These are phyloP conservation scores for Trametes sp. DNA, from an alignment of 1,284 basidiomycete species.

Conservation along the genomic window DNA sequence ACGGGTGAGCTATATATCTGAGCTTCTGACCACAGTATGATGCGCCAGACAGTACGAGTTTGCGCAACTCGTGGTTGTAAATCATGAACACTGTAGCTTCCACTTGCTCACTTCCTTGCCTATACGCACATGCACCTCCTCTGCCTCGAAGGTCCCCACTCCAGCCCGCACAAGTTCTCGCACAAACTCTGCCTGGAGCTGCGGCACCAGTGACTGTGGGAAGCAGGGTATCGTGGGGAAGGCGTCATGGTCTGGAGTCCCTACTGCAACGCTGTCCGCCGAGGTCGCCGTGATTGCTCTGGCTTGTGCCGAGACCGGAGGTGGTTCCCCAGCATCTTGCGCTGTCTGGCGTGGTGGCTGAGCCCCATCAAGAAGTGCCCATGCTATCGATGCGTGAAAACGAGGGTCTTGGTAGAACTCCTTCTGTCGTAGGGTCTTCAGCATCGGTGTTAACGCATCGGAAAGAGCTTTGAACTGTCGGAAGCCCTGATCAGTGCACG, in stretches of 20 bases:
- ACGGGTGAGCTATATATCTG: no score
- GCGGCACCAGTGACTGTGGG: slow-evolving; percentile 54
- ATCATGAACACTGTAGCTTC: slow-evolving; percentile 32
- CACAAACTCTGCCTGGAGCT: slow-evolving; percentile 57
- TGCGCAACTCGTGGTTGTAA: no score
- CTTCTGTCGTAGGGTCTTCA: slow-evolving; percentile 68
- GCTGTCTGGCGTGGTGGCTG: not conserved
- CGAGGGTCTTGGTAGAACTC: slow-evolving; percentile 76
- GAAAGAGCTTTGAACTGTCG: slow-evolving; percentile 62
- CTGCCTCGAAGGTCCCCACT: slow-evolving; percentile 58
- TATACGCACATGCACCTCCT: slow-evolving; percentile 65
- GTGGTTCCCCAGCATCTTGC: not conserved
- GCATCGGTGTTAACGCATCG: slow-evolving; percentile 57
- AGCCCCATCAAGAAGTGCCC: slow-evolving; percentile 63
- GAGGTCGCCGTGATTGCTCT: not conserved
- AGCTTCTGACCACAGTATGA: no score
- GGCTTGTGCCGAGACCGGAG: not conserved
- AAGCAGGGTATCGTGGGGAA: slow-evolving; percentile 61
- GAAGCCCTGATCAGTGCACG: not conserved
- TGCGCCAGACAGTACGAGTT: no score
- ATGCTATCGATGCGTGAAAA: slow-evolving; percentile 85
- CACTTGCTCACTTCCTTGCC: slow-evolving; percentile 67
- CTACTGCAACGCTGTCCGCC: not conserved
- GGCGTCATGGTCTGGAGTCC: not conserved
- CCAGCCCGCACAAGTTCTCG: slow-evolving; percentile 46